Evolutionary conservation across 495 filamentous ascomycete species (phyloP), one percentile per base, ranked within the genome.

Genomic region (Xylaria telfairii): DNA sequence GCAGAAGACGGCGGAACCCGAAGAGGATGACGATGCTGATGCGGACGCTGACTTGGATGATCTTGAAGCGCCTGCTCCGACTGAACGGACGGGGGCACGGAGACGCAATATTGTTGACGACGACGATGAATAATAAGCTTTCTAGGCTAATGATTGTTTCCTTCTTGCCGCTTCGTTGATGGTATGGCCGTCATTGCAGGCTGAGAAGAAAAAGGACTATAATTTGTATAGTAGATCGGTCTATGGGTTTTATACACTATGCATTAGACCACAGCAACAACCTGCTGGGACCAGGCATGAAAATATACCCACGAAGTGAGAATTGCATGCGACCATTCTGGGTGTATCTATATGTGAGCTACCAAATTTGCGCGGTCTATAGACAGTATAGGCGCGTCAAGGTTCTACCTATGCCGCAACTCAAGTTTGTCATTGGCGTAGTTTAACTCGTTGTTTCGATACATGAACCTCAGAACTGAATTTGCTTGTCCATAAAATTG

Each of bases 101-200:
- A 83, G 80, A 73, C 81, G 78, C 51, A 78, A 73, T 47, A 79
- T 88, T 67, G 80, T 87, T 65, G 80, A 82, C 26, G 83, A 86
- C 26, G 86, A 88, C 54, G 85, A 86, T 39, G 84, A 87, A 39
- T 69, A 30, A 62, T 37, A 49, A 17, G 5, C 30, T 13, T 32
- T 65, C 19, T 51, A 19, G 44, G 62, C 8, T 21, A 30, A 2
- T 5, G 42, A 37, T 24, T 49, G 17, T n/a, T 54, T 65, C 26
- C 51, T 61, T 24, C 41, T 17, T 44, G 34, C 13, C 39, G 26
- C 12, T 15, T 8, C n/a, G 2, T 6, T 17, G 9, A 56, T 47
- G 19, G 32, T 6, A 32, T 49, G 13, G 44, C 26, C 39, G 2
- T 51, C 26, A 26, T 62, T 4, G 2, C 24, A 56, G 15, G 19